Base-by-base conservation (phyloP, 805 yeast species). In the Aciculoconidium aculeatum region DNA sequence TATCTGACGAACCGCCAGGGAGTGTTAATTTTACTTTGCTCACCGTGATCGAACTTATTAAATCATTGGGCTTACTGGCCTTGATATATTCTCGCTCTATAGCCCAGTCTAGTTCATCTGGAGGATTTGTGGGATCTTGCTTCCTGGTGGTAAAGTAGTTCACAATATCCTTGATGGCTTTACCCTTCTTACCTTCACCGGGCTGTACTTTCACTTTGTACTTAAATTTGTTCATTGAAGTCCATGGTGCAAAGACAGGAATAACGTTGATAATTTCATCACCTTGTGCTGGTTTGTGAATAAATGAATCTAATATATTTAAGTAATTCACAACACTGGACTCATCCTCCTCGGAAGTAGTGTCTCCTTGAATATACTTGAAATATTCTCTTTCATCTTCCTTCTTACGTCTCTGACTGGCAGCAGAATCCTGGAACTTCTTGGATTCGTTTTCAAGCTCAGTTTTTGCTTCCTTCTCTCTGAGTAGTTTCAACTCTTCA, bases 171-270 rank as follows among this genome's bases (percentile, higher is more conserved):
- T 69, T 67, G 19, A 85, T 63, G 2, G 92, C 78, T 49, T 92
- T 92, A 2, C 96, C 95, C 50, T 90, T 88, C 52, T 92, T 92
- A 15, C 78, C 77, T 16, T 70, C 64, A 3, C 84, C 84, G 1
- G 95, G 88, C 41, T 77, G 83, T 17, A 90, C 57, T 51, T 90
- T 90, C 19, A 84, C 79, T 51, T 86, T 86, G 57, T 83, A 87
- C 46, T 82, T 78, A 53, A 69, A 74, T 49, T 81, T 81, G 35
- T 63, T 68, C 39, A 92, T 53, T 0, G 96, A 70, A 8, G 72
- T 56, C 95, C 96, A 92, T 2, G 98, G 98, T 0, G 92, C 96
- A 66, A 87, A 90, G 11, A 85, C 77, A 1, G 96, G 94, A 8
- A 90, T 70, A 5, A 82, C 75, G 34, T 77, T 83, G 7, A 65